Conservation (phyloP, 495 filamentous ascomycete species). For the Annulohypoxylon maeteangense region DNA sequence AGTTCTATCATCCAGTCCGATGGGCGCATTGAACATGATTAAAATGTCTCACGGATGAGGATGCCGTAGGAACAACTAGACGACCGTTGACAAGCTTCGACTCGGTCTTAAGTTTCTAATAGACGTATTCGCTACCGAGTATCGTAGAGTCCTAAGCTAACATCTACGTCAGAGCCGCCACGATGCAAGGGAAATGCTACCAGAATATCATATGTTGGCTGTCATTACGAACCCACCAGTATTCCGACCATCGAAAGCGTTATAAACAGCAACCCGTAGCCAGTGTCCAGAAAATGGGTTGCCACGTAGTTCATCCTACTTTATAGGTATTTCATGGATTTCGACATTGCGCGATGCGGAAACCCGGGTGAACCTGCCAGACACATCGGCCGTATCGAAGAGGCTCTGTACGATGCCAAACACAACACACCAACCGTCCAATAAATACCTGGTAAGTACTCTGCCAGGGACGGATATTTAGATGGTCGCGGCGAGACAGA, state of each 20-base stretch:
- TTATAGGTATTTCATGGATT: background rate
- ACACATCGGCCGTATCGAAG: constrained; percentile 3
- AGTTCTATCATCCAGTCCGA: constrained; percentile 15
- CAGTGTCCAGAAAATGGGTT: background rate
- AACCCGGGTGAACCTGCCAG: background rate
- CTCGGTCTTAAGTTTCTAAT: constrained; percentile 9
- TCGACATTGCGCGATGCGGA: background rate
- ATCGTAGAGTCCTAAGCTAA: background rate
- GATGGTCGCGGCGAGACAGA: background rate
- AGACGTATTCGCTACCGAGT: constrained; percentile 18
- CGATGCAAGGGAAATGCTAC: background rate
- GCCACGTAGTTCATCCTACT: constrained; percentile 1
- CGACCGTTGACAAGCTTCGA: constrained; percentile 11
- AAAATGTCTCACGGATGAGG: constrained; percentile 22
- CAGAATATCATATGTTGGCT: constrained; percentile 1
- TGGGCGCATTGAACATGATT: constrained; percentile 1
- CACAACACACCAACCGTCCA: background rate
- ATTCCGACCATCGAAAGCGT: background rate
- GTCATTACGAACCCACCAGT: background rate
- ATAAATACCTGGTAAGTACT: background rate
- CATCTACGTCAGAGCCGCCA: background rate
- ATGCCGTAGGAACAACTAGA: constrained; percentile 11
- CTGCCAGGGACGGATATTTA: background rate
- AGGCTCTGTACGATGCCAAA: constrained; percentile 2
- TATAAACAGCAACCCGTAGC: background rate